Evolutionary conservation across 148 eudicot species (phyloP).

Genomic region (Silene uniflora): DNA sequence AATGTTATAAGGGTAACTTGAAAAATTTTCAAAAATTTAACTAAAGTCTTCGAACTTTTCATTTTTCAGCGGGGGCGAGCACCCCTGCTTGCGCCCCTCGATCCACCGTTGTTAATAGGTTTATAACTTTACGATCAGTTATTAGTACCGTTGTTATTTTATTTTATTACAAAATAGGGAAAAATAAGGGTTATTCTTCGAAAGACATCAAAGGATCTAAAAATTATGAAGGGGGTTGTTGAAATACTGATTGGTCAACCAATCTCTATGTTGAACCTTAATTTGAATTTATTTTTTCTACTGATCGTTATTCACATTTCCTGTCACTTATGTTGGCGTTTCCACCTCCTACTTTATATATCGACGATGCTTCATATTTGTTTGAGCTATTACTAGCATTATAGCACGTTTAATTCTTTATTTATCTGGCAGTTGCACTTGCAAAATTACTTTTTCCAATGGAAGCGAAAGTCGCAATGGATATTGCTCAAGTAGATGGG

Average conservation of each 20-base stretch:
- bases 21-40: too few relatives aligned
- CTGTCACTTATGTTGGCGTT: background rate
- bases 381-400: too few relatives aligned
- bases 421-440: constrained; percentile 61
- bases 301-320: background rate
- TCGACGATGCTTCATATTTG: too few relatives aligned
- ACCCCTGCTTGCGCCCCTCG: too few relatives aligned
- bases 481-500: constrained; percentile 91
- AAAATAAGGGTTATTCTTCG: background rate
- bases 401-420: background rate
- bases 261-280: too few relatives aligned
- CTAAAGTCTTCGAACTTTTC: too few relatives aligned
- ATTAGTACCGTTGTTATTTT: background rate
- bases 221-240: background rate
- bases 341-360: too few relatives aligned
- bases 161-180: background rate
- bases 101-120: too few relatives aligned
- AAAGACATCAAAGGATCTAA: background rate
- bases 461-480: constrained; percentile 97
- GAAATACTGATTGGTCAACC: background rate
- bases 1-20: too few relatives aligned
- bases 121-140: too few relatives aligned
- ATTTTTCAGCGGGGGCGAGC: too few relatives aligned
- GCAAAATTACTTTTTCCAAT: constrained; percentile 75
- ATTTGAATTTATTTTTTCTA: too few relatives aligned